Base-by-base conservation (phyloP, 306 rosid genomes). In the Acacia acuminata region DNA sequence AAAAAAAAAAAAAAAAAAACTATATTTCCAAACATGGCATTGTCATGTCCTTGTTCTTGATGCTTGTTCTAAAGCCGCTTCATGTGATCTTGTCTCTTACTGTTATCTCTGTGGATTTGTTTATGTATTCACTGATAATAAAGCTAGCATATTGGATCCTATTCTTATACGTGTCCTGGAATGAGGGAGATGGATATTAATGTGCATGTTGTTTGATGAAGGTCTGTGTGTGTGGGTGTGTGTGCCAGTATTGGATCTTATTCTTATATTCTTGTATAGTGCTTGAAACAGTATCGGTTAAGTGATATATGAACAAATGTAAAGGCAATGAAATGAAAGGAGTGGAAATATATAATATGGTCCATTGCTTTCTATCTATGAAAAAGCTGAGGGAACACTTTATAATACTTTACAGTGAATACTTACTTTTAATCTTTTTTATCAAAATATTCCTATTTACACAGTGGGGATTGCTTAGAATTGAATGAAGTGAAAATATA, bases 11-110 rank as follows among this genome's bases (percentile, higher is more conserved):
- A 50, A 50, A 14, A 4, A 17, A 51, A 14, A 40, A 56, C 65
- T 76, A 32, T 13, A 13, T 73, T n/a, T 77, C 70, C 77, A 77
- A 85, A 82, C 48, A 20, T 42, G 48, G 75, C 79, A 79, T 70
- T 82, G 58, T 56, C 58, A 8, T 77, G 80, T 83, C 87, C 2
- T 70, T 48, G 43, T 78, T 75, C 86, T 60, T 27, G 50, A 66
- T 50, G 67, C 11, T 25, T 76, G 30, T 51, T 20, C 73, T 75
- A 75, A 70, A 83, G 70, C 20, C 22, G 11, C 78, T 72, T 83
- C 86, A 85, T 86, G 88, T 84, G 89, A 58, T 68, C 2, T 67
- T 76, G 91, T 84, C 89, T 76, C 65, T 69, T 27, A 71, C 22
- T 34, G 45, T 66, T 16, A 13, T 63, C 38, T 63, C 69, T 14